These are phyloP conservation scores for Orobanche coerulescens DNA, from an alignment of 257 asterid species.

Conservation along the genomic window DNA sequence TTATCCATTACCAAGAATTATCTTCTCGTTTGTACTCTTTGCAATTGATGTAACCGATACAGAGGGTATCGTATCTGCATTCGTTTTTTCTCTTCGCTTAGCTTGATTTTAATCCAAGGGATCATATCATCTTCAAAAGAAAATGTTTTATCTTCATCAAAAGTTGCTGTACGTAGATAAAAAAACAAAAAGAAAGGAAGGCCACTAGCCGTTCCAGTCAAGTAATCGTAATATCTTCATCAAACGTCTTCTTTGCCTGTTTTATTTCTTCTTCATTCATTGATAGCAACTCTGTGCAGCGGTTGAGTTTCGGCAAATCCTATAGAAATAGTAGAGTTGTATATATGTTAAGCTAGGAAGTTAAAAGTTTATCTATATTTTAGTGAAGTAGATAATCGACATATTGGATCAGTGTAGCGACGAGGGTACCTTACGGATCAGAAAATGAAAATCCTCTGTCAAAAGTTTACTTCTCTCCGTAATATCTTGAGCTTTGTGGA, in stretches of 20 bases:
- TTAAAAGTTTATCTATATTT: too few relatives aligned
- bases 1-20: slow-evolving; percentile 10
- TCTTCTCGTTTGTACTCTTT: background rate
- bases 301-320: slow-evolving; percentile 77
- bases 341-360: too few relatives aligned
- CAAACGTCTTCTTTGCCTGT: slow-evolving; percentile 81
- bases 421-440: slow-evolving; percentile 78
- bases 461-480: slow-evolving; percentile 79
- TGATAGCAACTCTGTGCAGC: slow-evolving; percentile 68
- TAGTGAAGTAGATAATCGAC: background rate
- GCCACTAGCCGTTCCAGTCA: too few relatives aligned
- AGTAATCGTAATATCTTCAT: too few relatives aligned
- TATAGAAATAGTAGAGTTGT: slow-evolving; percentile 24
- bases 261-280: slow-evolving; percentile 92
- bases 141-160: too few relatives aligned
- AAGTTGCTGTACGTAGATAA: too few relatives aligned
- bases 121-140: too few relatives aligned
- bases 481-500: slow-evolving; percentile 80
- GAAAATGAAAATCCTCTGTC: slow-evolving; percentile 79
- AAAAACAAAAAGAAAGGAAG: too few relatives aligned
- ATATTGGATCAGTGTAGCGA: background rate
- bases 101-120: background rate
- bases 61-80: background rate
- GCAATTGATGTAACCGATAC: slow-evolving; percentile 18
- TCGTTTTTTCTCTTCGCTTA: slow-evolving; percentile 6